Evolutionary conservation across 106 monocot species (phyloP), one percentile per base, ranked within the genome.

Genomic region (Apostasia shenzhenica): DNA sequence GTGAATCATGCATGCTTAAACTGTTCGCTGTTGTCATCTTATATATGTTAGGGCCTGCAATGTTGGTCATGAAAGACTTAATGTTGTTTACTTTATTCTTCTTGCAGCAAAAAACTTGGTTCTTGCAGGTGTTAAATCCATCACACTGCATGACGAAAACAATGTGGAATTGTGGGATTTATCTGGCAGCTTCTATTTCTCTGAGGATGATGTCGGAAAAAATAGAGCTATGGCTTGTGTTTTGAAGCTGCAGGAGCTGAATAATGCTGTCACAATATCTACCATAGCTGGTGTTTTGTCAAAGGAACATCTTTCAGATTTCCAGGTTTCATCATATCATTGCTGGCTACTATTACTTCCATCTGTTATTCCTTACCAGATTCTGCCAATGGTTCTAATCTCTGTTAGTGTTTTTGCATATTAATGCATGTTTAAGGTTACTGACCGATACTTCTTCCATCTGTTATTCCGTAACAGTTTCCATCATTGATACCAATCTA

Each of bases 81-180:
- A 45, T 51, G n/a, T 6, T 50, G 3, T n/a, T 73, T 4, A 44
- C 8, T 61, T 14, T 66, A 44, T 66, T 75, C 37, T 76, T 67
- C 8, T 75, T 76, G 72, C 79, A 92, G 92, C 92, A 53, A 92
- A 93, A 70, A 93, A 93, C 65, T 89, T 88, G 69, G 88, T 86
- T 47, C 86, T 93, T 70, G 88, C 88, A 2, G 93, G 88, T 54
- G 86, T 93, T 10, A 93, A 84, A 68, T 93, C 93, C 52, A 72
- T 89, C 26, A 89, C 85, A 44, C 57, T 93, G 54, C 88, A 89
- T 77, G 93, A 86, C 73, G 88, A 93, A 75, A 75, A 67, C 4
- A 73, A 39, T 39, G 81, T 86, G 6, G 83, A 93, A 13, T n/a
- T 93, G 38, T 86, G 93, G 86, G 93, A 86, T 54, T 74, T 93